phyloP scores from a whole-genome alignment of 2,329 filamentous ascomycete species.

The Fusarium sp. region DNA sequence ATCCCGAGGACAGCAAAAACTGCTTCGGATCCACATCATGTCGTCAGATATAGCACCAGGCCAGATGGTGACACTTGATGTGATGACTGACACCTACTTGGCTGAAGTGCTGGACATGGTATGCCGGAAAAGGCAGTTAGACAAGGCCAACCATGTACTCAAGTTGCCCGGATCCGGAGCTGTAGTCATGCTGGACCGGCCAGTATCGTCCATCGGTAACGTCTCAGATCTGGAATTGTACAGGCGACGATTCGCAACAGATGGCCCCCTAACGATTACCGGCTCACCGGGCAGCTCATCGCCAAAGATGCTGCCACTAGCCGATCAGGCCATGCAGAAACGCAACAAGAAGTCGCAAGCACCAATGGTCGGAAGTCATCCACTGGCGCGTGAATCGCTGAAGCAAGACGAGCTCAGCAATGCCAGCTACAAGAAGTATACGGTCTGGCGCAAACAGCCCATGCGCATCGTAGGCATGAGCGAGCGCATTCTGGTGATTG shows the following conservation, averaged over 20 bases:
- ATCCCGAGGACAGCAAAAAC: slow-evolving; percentile 74
- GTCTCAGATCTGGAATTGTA: slow-evolving; percentile 81
- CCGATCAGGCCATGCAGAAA: slow-evolving; percentile 60
- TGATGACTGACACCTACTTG: slow-evolving; percentile 86
- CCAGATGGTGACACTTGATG: slow-evolving; percentile 79
- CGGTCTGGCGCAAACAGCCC: slow-evolving; percentile 84
- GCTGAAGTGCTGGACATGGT: slow-evolving; percentile 84
- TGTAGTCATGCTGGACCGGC: slow-evolving; percentile 81
- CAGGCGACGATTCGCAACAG: slow-evolving; percentile 80
- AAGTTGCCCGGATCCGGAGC: slow-evolving; percentile 81
- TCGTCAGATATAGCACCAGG: slow-evolving; percentile 77
- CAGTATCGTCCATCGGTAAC: slow-evolving; percentile 82
- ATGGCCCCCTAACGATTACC: slow-evolving; percentile 76
- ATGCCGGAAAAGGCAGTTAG: slow-evolving; percentile 81
- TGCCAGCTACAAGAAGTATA: slow-evolving; percentile 79
- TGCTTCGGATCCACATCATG: slow-evolving; percentile 78
- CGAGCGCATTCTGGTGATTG: slow-evolving; percentile 81
- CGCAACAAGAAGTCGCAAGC: slow-evolving; percentile 65
- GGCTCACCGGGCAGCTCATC: slow-evolving; percentile 78
- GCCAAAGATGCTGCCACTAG: slow-evolving; percentile 71
- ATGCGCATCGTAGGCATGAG: slow-evolving; percentile 84
- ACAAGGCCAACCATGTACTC: slow-evolving; percentile 83
- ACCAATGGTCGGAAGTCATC: slow-evolving; percentile 71
- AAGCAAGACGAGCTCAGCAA: slow-evolving; percentile 70
- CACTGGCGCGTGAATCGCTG: slow-evolving; percentile 73